A percentile compares a stretch with the other conserved stretches of the same genome.
Conservation (phyloP, 495 filamentous ascomycete genomes). For the Geopyxis carbonaria region DNA sequence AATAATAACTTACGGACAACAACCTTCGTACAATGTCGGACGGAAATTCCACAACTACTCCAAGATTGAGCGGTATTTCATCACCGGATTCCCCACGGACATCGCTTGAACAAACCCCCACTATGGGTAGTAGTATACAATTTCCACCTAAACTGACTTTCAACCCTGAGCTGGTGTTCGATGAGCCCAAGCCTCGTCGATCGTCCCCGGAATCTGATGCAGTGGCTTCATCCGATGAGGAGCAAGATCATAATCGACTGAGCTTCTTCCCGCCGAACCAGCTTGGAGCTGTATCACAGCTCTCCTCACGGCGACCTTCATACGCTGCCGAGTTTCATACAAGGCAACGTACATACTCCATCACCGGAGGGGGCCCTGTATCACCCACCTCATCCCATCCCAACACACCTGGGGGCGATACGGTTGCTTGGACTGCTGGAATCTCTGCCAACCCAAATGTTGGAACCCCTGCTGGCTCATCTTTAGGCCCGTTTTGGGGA, state of each 20-base stretch:
- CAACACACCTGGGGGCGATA: conserved; percentile 51
- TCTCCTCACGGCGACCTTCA: conserved; percentile 38
- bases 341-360: conserved; percentile 44
- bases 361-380: conserved; percentile 38
- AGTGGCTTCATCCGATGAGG: conserved; percentile 82
- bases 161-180: conserved; percentile 40
- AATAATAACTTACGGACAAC: conserved; percentile 15
- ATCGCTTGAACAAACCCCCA: conserved; percentile 15
- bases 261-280: conserved; percentile 24
- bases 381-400: conserved; percentile 63
- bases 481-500: conserved; percentile 23
- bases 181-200: conserved; percentile 56
- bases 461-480: conserved; percentile 12
- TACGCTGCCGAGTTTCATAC: conserved; percentile 42
- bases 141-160: conserved; percentile 12
- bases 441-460: conserved; percentile 16
- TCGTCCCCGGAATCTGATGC: conserved; percentile 89
- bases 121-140: conserved; percentile 13
- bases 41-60: conserved; percentile 21
- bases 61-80: conserved; percentile 22
- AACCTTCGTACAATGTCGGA: conserved; percentile 26
- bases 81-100: conserved; percentile 21
- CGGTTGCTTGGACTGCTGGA: conserved; percentile 46
- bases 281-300: conserved; percentile 30
- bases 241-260: conserved; percentile 41